A percentile compares a stretch with the other conserved stretches of the same genome.
Conservation (phyloP, 1,284 basidiomycete species). For the Irpex sp. region DNA sequence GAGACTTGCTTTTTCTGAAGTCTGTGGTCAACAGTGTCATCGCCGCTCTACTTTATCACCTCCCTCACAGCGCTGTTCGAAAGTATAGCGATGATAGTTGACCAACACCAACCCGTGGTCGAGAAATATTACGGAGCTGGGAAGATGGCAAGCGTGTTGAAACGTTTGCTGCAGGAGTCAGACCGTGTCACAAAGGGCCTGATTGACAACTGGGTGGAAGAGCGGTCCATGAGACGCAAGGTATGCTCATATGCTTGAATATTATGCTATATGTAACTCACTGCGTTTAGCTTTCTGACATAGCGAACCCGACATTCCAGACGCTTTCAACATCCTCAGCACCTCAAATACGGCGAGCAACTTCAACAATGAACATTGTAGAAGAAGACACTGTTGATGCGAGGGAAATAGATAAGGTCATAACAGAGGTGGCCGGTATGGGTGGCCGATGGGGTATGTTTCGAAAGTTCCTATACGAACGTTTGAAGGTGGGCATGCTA, state of each 20-base stretch:
- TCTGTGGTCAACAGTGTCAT: slow-evolving; percentile 57
- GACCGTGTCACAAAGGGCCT: slow-evolving; percentile 80
- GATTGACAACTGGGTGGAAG: slow-evolving; percentile 88
- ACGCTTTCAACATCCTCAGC: slow-evolving; percentile 14
- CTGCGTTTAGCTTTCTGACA: slow-evolving; percentile 28
- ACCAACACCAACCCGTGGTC: slow-evolving; percentile 96
- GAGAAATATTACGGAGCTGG: slow-evolving; percentile 95
- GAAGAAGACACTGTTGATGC: slow-evolving; percentile 78
- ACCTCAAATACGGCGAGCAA: slow-evolving; percentile 36
- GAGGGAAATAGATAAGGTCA: slow-evolving; percentile 84
- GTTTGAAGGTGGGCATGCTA: slow-evolving; percentile 49
- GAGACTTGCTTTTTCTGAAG: neutral
- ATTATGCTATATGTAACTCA: neutral
- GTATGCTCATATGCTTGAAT: slow-evolving; percentile 29
- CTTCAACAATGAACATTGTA: slow-evolving; percentile 26
- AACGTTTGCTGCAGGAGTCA: slow-evolving; percentile 79
- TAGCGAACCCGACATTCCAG: slow-evolving; percentile 16
- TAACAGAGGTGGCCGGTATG: slow-evolving; percentile 88
- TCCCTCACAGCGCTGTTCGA: slow-evolving; percentile 90
- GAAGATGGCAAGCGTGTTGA: slow-evolving; percentile 82
- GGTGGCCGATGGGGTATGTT: slow-evolving; percentile 91
- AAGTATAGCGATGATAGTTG: slow-evolving; percentile 92
- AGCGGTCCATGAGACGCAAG: slow-evolving; percentile 73
- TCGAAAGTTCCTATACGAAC: slow-evolving; percentile 79
- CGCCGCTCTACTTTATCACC: slow-evolving; percentile 86